Base-by-base conservation (phyloP, 2,329 filamentous ascomycete species). In the Cladophialophora yegresii region DNA sequence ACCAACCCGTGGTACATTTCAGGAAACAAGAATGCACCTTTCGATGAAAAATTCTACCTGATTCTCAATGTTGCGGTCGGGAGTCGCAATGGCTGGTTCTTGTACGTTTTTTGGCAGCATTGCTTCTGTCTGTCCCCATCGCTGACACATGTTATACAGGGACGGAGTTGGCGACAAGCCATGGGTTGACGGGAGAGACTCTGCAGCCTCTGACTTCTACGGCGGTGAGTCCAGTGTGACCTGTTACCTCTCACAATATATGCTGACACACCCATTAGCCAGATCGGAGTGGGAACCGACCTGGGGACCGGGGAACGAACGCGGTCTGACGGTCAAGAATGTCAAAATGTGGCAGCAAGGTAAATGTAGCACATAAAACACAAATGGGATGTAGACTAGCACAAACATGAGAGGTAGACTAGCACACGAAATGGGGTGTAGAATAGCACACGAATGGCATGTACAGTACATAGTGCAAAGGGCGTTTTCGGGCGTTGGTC, bases 31-130 rank as follows among this genome's bases (percentile, higher is more conserved):
- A 82, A 80, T 64, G 79, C 82, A 2, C 82, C 82, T 0, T 84
- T 84, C 70, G 82, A 84, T 70, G 78, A 83, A 69, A 70, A 75
- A 0, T 84, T 84, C 68, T 83, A 81, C 66, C 74, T 84, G 16
- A 80, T 84, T 40, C 71, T 84, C 28, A 82, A 82, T 67, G 81
- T 84, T 1, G 82, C 82, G 0, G 80, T 84, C 36, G 82, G 82
- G 1, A 73, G 76, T 45, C 79, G 73, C 6, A 83, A 81, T 61
- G 81, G 81, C 16, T 84, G 78, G 75, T 84, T 83, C 70, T 7
- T 9, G 54, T 57, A 57, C 54, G 54, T 57, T 23, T 57, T 23
- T 56, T 57, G 54, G 54, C 54, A 47, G 54, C 20, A 33, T 57
- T 57, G n/a, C 36, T 45, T 49, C 54, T 57, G 54, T 57, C 10